phyloP scores from a whole-genome alignment of 495 filamentous ascomycete genomes.

The Trypethelium eluteriae region DNA sequence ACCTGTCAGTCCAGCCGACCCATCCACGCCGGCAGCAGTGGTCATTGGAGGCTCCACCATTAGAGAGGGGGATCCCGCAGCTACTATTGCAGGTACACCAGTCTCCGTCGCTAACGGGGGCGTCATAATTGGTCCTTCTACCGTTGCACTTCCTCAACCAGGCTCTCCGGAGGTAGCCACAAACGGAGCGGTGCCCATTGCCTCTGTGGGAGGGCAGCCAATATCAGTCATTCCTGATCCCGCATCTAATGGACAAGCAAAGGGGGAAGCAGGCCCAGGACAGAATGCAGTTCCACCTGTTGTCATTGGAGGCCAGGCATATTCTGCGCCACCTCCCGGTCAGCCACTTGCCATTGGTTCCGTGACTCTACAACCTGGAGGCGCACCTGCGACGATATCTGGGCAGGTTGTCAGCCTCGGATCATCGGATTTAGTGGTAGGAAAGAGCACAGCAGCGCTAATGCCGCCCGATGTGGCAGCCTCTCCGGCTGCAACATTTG shows the following conservation, averaged over 20 bases:
- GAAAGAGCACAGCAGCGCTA: no score
- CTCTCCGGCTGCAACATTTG: no score
- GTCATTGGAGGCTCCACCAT: background rate
- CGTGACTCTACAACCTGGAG: background rate
- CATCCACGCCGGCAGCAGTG: background rate
- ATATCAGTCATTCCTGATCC: no score
- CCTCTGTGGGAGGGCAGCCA: no score
- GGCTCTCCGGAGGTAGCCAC: no score
- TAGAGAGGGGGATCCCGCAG: background rate
- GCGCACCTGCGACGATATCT: background rate
- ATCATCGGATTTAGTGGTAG: background rate
- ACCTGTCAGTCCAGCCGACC: background rate
- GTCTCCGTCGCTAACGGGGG: background rate
- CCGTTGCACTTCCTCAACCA: no score
- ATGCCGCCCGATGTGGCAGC: no score
- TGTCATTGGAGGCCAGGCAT: background rate
- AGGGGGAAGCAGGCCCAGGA: no score
- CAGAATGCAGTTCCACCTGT: no score
- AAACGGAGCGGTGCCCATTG: no score
- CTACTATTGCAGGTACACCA: background rate
- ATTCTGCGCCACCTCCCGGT: background rate
- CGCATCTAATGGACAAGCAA: no score
- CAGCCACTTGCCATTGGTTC: background rate
- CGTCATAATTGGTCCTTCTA: background rate
- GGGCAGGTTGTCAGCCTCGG: background rate